These are phyloP conservation scores for Colletotrichum sp. DNA, from an alignment of 2,329 filamentous ascomycete species.

Conservation along the genomic window DNA sequence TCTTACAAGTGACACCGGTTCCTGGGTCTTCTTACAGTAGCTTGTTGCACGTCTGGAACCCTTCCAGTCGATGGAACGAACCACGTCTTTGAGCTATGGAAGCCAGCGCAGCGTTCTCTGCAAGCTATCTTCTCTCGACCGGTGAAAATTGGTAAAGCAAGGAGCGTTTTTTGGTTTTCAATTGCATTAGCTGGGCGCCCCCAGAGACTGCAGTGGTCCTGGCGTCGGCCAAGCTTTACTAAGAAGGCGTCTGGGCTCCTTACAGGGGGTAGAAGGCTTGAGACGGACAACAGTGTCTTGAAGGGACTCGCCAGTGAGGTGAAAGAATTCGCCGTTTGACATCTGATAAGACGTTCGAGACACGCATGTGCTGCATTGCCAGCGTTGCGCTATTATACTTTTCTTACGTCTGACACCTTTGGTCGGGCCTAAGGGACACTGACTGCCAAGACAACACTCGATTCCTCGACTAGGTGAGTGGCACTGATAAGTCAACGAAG, in stretches of 20 bases:
- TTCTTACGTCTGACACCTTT: not conserved
- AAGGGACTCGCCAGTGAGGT: not conserved
- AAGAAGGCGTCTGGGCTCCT: not conserved
- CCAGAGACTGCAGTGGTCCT: not conserved
- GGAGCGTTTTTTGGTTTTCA: not conserved
- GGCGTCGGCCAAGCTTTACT: slow-evolving; percentile 3
- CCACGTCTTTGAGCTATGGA: not conserved
- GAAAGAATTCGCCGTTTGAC: not conserved
- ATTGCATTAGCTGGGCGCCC: not conserved
- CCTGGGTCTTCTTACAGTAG: not conserved
- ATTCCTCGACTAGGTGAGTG: not conserved
- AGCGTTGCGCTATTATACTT: not conserved
- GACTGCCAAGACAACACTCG: not conserved
- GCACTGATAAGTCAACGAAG: not conserved
- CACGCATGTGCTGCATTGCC: not conserved
- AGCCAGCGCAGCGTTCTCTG: not conserved
- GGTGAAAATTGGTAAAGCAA: not conserved
- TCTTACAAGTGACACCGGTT: not conserved
- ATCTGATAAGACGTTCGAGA: slow-evolving; percentile 10
- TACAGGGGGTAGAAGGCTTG: not conserved
- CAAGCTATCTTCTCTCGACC: not conserved
- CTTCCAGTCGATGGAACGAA: not conserved
- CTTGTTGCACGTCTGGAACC: not conserved
- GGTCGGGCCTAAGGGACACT: not conserved
- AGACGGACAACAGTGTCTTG: slow-evolving; percentile 4